A percentile compares a stretch with the other conserved stretches of the same genome.
phyloP scores from a whole-genome alignment of 805 yeast genomes.

The Lachancea meyersii region DNA sequence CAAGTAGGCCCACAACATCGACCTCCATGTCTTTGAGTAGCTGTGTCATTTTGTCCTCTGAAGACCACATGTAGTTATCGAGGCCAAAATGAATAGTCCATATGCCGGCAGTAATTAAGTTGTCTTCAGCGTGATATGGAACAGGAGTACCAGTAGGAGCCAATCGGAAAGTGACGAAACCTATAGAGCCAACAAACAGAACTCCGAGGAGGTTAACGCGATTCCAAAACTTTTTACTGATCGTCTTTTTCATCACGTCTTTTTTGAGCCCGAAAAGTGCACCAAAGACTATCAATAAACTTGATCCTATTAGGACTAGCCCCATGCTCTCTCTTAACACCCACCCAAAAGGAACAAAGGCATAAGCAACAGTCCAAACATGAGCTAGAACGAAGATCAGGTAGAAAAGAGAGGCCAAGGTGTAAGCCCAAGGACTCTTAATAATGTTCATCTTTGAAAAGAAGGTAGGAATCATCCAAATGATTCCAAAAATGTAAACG shows the following conservation, averaged over 20 bases:
- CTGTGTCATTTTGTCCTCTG: slow-evolving; percentile 83
- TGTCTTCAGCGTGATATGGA: slow-evolving; percentile 62
- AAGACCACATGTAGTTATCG: slow-evolving; percentile 97
- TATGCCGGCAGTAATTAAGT: slow-evolving; percentile 85
- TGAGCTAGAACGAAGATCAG: slow-evolving; percentile 65
- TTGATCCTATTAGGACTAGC: slow-evolving; percentile 55
- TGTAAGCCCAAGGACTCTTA: slow-evolving; percentile 50
- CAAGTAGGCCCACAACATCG: slow-evolving; percentile 86
- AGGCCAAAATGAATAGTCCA: slow-evolving; percentile 98
- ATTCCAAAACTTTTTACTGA: slow-evolving; percentile 15
- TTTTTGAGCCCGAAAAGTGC: slow-evolving; percentile 21
- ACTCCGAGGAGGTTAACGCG: slow-evolving; percentile 16
- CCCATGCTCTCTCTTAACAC: slow-evolving; percentile 84
- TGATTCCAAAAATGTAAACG: slow-evolving; percentile 53
- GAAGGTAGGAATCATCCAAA: slow-evolving; percentile 59
- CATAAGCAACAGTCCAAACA: slow-evolving; percentile 97
- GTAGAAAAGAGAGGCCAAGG: slow-evolving; percentile 43
- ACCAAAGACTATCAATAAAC: slow-evolving; percentile 48
- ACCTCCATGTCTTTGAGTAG: slow-evolving; percentile 79
- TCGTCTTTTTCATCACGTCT: not conserved
- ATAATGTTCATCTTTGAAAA: slow-evolving; percentile 52
- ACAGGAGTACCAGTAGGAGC: slow-evolving; percentile 44
- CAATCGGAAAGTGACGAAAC: slow-evolving; percentile 20
- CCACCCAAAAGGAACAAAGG: slow-evolving; percentile 95
- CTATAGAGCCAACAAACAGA: slow-evolving; percentile 15